A percentile compares a stretch with the other conserved stretches of the same genome.
These are phyloP conservation scores for Cardiospermum halicacabum DNA, from an alignment of 345 rosid species.

Conservation along the genomic window DNA sequence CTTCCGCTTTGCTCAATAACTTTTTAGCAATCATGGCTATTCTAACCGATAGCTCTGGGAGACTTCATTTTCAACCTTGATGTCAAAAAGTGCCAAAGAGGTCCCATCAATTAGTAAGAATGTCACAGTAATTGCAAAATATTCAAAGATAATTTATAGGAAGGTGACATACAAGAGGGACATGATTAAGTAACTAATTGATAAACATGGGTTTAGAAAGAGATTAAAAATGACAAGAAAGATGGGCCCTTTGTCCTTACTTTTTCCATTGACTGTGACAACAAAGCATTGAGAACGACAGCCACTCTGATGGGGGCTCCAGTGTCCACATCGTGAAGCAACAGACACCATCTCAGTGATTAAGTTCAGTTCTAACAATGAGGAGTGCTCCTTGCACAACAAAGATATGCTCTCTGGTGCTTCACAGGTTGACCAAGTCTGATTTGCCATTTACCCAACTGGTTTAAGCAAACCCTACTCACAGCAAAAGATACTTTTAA, in stretches of 20 bases:
- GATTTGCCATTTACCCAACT: constrained; percentile 25
- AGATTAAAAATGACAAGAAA: constrained; percentile 9
- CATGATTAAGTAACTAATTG: constrained; percentile 1
- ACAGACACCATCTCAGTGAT: constrained; percentile 25
- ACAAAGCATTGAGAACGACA: constrained; percentile 28
- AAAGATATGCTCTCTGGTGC: constrained; percentile 27
- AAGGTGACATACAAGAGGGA: constrained; percentile 14
- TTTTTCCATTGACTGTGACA: constrained; percentile 37
- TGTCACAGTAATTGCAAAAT: constrained; percentile 23
- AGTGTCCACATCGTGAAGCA: constrained; percentile 18
- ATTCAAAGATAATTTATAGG: constrained; percentile 26
- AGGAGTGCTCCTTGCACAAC: constrained; percentile 22
- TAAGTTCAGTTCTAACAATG: constrained; percentile 21
- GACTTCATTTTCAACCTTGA: constrained; percentile 27
- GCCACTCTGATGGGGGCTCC: constrained; percentile 41
- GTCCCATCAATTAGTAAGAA: constrained; percentile 22
- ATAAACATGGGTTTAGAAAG: neutral
- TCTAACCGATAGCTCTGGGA: constrained; percentile 28
- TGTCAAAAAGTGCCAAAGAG: constrained; percentile 24
- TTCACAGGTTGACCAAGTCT: constrained; percentile 36
- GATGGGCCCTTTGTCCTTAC: constrained; percentile 27
- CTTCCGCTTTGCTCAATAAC: constrained; percentile 39
- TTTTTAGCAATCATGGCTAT: constrained; percentile 25
- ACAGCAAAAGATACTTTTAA: constrained; percentile 18
- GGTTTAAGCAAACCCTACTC: constrained; percentile 19